Conservation (phyloP, 331 rosid genomes). For the Prunus yedoensis region DNA sequence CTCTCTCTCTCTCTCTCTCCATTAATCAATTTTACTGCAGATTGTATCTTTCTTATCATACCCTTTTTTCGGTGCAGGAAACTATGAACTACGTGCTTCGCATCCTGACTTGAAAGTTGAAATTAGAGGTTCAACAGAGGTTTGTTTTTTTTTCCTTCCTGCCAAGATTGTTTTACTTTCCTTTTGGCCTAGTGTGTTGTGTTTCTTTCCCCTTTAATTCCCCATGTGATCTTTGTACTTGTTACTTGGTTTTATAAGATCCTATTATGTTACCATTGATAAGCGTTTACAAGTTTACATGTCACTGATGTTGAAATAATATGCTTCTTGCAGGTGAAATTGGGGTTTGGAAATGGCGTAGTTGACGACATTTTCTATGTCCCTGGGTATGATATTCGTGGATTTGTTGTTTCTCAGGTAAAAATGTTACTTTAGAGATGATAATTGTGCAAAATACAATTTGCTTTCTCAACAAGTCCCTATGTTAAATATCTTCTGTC, state of each 20-base stretch:
- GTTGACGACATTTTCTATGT: conserved; percentile 74
- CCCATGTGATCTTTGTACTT: background rate
- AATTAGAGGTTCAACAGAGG: conserved; percentile 80
- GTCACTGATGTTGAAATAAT: conserved; percentile 19
- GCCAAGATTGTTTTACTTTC: conserved; percentile 5
- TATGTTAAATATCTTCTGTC: conserved; percentile 16
- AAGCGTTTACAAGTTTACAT: conserved; percentile 19
- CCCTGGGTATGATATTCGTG: conserved; percentile 78
- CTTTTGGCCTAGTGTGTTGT: conserved; percentile 23
- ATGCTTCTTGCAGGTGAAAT: conserved; percentile 66
- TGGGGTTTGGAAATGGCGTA: conserved; percentile 76
- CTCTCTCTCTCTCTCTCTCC: background rate
- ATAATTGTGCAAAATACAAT: background rate
- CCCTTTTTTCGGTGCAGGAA: conserved; percentile 56
- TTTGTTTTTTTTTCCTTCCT: conserved; percentile 33
- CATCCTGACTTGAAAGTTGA: conserved; percentile 79
- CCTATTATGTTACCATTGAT: conserved; percentile 7
- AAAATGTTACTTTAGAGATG: conserved; percentile 6
- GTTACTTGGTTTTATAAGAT: background rate
- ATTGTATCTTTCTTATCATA: conserved; percentile 5
- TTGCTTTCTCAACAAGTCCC: conserved; percentile 8
- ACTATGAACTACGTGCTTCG: conserved; percentile 67
- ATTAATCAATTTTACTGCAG: background rate
- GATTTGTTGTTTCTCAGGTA: conserved; percentile 98
- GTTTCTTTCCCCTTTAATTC: conserved; percentile 14